A percentile compares a stretch with the other conserved stretches of the same genome.
Evolutionary conservation across 257 asterid species (phyloP).

Genomic region (Penstemon eatonii): DNA sequence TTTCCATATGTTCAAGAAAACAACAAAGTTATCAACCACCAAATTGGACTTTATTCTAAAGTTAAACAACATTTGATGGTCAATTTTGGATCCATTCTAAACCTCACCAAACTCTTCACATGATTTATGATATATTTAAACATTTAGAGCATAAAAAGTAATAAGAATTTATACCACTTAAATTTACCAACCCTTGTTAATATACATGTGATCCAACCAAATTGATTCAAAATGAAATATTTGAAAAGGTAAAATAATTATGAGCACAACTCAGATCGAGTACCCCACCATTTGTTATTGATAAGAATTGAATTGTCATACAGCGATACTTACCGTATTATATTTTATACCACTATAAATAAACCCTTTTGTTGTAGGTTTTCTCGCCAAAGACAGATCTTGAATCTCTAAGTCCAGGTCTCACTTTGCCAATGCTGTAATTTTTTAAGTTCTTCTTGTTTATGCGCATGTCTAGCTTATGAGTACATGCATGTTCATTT

Average conservation of each 20-base stretch:
- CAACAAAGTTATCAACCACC: neutral
- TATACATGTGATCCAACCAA: neutral
- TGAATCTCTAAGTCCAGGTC: no score
- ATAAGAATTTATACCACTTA: neutral
- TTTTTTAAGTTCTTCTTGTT: no score
- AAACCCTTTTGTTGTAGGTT: neutral
- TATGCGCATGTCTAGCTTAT: no score
- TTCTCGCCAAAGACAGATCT: no score
- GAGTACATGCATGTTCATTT: no score
- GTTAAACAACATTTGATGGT: neutral
- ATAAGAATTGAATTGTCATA: neutral
- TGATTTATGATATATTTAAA: neutral
- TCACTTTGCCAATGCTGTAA: no score
- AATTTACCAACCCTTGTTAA: neutral
- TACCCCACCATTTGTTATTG: neutral
- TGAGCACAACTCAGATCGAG: neutral
- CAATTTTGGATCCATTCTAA: neutral
- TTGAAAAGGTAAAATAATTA: conserved; percentile 1
- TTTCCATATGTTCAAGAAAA: neutral
- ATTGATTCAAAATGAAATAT: neutral
- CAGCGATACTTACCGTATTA: no score
- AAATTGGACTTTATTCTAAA: neutral
- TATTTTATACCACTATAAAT: neutral
- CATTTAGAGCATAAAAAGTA: no score
- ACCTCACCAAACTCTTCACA: conserved; percentile 5